A percentile compares a stretch with the other conserved stretches of the same genome.
These are phyloP conservation scores for Zarea fungicola DNA, from an alignment of 2,329 filamentous ascomycete species.

Conservation along the genomic window DNA sequence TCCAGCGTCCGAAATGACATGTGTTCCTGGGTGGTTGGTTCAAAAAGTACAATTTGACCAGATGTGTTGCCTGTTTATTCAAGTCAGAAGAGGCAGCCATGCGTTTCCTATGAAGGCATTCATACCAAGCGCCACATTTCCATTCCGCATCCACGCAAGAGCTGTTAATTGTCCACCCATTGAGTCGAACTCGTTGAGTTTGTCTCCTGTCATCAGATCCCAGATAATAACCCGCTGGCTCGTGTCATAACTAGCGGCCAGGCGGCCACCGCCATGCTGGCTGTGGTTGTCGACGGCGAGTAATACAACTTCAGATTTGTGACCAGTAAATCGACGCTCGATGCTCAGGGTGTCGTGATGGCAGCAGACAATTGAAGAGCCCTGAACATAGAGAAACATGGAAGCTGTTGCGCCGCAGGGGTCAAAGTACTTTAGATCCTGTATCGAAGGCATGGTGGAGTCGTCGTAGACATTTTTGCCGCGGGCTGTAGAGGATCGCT, in stretches of 20 bases:
- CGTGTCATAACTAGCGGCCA: constrained; percentile 90
- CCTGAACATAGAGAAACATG: constrained; percentile 84
- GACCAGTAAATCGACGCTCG: constrained; percentile 77
- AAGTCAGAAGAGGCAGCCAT: not conserved
- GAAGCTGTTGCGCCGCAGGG: constrained; percentile 87
- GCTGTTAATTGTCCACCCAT: constrained; percentile 83
- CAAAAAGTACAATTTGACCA: constrained; percentile 90
- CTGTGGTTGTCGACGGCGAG: constrained; percentile 89
- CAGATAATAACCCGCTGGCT: constrained; percentile 92
- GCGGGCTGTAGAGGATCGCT: constrained; percentile 46
- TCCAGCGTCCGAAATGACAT: constrained; percentile 83
- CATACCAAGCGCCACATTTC: constrained; percentile 93
- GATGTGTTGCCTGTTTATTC: constrained; percentile 69
- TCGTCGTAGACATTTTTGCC: constrained; percentile 40
- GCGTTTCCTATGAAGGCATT: no score
- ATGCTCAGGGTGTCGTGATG: constrained; percentile 91
- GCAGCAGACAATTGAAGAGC: constrained; percentile 74
- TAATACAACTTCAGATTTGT: constrained; percentile 76
- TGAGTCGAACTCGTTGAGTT: constrained; percentile 86
- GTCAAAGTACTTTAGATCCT: constrained; percentile 60
- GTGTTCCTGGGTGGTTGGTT: constrained; percentile 88
- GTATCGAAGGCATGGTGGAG: constrained; percentile 43
- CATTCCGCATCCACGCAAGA: constrained; percentile 86
- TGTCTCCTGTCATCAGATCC: constrained; percentile 88
- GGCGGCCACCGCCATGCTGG: constrained; percentile 73